Conservation (phyloP, 345 rosid genomes). For the Gossypium turneri region DNA sequence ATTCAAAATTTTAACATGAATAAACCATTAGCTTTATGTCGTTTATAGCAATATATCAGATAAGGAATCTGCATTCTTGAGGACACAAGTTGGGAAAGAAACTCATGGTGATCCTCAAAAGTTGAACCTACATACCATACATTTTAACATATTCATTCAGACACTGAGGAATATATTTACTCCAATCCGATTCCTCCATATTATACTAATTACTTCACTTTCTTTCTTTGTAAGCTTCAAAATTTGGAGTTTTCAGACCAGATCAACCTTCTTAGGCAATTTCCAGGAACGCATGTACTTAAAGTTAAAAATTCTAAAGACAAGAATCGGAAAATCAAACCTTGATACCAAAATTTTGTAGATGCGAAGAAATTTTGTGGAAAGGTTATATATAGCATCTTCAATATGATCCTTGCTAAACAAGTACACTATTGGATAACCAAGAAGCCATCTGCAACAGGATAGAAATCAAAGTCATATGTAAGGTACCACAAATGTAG, state of each 20-base stretch:
- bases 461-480: conserved; percentile 1
- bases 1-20: conserved; percentile 17
- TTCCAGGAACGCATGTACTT: neutral
- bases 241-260: neutral
- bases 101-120: neutral
- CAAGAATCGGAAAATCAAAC: conserved; percentile 30
- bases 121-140: neutral
- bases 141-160: neutral
- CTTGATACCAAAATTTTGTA: conserved; percentile 60
- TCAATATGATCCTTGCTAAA: conserved; percentile 73
- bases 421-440: conserved; percentile 85
- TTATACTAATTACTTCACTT: neutral
- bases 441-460: conserved; percentile 80
- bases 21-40: neutral
- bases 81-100: neutral
- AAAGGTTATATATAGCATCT: conserved; percentile 77
- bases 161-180: neutral
- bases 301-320: neutral
- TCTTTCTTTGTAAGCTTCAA: neutral
- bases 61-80: neutral
- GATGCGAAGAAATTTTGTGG: conserved; percentile 76
- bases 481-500: neutral
- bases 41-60: neutral
- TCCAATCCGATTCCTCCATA: neutral
- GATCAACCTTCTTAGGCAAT: conserved; percentile 2